Evolutionary conservation across 306 rosid genomes (phyloP), one percentile per base, ranked within the genome.

Genomic region (Prunus campanulata): DNA sequence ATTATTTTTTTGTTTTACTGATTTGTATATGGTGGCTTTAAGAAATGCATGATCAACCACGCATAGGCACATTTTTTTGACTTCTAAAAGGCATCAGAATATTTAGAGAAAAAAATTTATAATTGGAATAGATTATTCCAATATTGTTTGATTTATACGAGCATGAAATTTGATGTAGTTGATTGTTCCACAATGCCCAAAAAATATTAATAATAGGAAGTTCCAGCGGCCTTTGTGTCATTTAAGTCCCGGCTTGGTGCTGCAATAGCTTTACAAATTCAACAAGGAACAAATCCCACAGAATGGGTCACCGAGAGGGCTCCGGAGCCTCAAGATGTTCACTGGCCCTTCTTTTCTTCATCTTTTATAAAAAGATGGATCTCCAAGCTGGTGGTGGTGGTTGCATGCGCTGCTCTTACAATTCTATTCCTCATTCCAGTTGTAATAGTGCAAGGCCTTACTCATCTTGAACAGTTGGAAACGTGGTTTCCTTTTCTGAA

Each of bases 211-310:
- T 63, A 2, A 71, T 83, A 91, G 98, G 98, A 93, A 86, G 85
- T 86, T 72, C 84, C 84, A 39, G 98, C 96, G 22, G 96, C 96
- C 62, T 91, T 93, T 63, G 98, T 93, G 82, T 91, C 98, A 46
- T 93, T 93, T 74, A 93, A 93, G 89, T 85, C 96, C 61, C 88
- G 91, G 74, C 84, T 93, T 74, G 91, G 91, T 64, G 95, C 96
- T 74, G 93, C 96, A 8, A 42, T 79, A 62, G 90, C 95, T 66
- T 69, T 86, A 48, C 85, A 81, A 82, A 89, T 91, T 66, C 96
- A 84, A 81, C 96, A 93, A 86, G 87, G 95, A 66, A 74, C 85
- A 57, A 84, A 91, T 68, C 98, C 98, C 54, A 91, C 88, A 5
- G 89, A 93, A 78, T 91, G 98, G 98, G 39, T 86, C 73, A 85